Percentiles rank a stretch among this genome's conserved stretches.
Evolutionary conservation across 2,329 filamentous ascomycete species (phyloP).

Genomic region (Rosellinia necatrix): DNA sequence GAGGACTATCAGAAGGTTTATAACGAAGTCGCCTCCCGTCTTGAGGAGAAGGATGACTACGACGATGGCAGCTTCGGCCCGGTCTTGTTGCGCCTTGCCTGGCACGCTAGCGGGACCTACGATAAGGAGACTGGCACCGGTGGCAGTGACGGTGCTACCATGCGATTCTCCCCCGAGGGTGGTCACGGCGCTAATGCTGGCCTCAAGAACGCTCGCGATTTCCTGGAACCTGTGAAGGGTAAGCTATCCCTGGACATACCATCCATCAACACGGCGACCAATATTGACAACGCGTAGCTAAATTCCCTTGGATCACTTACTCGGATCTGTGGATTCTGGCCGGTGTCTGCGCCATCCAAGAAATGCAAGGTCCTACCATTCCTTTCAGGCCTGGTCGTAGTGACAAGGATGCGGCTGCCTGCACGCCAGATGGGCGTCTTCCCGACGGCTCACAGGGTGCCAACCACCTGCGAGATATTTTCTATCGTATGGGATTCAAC

Average conservation of each 20-base stretch:
- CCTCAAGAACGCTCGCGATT: slow-evolving; percentile 82
- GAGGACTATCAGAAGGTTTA: slow-evolving; percentile 97
- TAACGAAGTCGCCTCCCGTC: slow-evolving; percentile 76
- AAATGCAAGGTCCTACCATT: slow-evolving; percentile 88
- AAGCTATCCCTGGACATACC: slow-evolving; percentile 38
- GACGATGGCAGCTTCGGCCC: slow-evolving; percentile 96
- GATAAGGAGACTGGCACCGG: slow-evolving; percentile 87
- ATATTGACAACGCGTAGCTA: slow-evolving; percentile 48
- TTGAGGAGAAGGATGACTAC: slow-evolving; percentile 92
- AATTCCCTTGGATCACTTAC: slow-evolving; percentile 95
- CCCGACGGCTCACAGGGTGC: slow-evolving; percentile 79
- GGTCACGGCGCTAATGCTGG: slow-evolving; percentile 95
- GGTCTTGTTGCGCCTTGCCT: slow-evolving; percentile 86
- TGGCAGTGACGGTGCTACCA: slow-evolving; percentile 94
- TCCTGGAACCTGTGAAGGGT: slow-evolving; percentile 90
- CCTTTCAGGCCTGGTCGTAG: slow-evolving; percentile 85
- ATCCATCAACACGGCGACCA: slow-evolving; percentile 2
- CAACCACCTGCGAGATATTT: slow-evolving; percentile 87
- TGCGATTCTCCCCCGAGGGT: slow-evolving; percentile 89
- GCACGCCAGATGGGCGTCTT: slow-evolving; percentile 89
- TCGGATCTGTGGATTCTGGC: slow-evolving; percentile 95
- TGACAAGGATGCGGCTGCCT: slow-evolving; percentile 79
- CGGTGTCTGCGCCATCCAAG: slow-evolving; percentile 85
- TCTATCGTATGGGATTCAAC: slow-evolving; percentile 96
- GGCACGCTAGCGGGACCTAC: slow-evolving; percentile 93